phyloP scores from a whole-genome alignment of 75 land plant species.

The Adiantum capillusveneris region DNA sequence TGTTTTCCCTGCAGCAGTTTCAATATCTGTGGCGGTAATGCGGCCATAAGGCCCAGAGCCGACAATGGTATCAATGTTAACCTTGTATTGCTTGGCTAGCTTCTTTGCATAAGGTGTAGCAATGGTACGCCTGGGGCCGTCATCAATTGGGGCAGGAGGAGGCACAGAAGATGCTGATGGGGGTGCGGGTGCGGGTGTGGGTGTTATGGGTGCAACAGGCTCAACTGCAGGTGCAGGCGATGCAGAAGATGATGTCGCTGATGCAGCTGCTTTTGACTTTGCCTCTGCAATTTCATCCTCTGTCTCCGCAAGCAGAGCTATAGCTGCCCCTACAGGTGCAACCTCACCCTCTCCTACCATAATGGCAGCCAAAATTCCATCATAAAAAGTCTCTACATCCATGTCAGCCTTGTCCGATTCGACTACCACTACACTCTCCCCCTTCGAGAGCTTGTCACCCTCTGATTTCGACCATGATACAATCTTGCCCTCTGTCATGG shows the following conservation, averaged over 20 bases:
- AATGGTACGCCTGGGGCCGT: conserved; percentile 51
- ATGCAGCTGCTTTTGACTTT: conserved; percentile 21
- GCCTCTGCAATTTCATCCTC: conserved; percentile 62
- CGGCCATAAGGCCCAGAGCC: conserved; percentile 69
- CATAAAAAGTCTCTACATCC: conserved; percentile 92
- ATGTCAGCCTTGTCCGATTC: conserved; percentile 94
- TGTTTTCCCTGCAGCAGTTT: conserved; percentile 36
- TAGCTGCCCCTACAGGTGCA: conserved; percentile 79
- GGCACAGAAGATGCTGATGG: conserved; percentile 11
- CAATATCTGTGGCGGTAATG: conserved; percentile 75
- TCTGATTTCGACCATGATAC: conserved; percentile 72
- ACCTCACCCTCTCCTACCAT: conserved; percentile 65
- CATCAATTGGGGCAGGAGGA: conserved; percentile 41
- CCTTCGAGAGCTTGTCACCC: conserved; percentile 71
- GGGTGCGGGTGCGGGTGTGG: conserved; percentile 8
- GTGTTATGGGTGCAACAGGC: neutral
- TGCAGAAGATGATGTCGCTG: conserved; percentile 11
- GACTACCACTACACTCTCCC: conserved; percentile 86
- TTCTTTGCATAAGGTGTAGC: conserved; percentile 86
- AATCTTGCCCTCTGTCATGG: conserved; percentile 93
- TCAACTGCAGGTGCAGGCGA: conserved; percentile 20
- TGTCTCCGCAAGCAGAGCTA: conserved; percentile 66
- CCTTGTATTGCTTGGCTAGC: conserved; percentile 66
- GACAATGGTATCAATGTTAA: conserved; percentile 39
- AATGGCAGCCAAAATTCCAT: conserved; percentile 68